Evolutionary conservation across 2,329 filamentous ascomycete species (phyloP), one percentile per base, ranked within the genome.

Genomic region (Verticillium zaregamsianum): DNA sequence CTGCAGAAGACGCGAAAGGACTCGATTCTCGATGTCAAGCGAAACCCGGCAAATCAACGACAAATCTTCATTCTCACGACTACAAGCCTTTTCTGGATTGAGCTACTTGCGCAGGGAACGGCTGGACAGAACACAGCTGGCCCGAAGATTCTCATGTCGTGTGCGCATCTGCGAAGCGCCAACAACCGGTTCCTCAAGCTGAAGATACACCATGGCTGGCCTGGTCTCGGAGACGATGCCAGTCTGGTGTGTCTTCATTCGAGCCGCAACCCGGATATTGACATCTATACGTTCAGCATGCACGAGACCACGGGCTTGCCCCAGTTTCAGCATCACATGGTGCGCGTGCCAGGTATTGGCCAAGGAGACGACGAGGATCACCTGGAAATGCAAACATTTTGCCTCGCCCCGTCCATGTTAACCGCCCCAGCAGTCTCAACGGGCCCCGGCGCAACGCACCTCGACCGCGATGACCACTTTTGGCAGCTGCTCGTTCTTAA

Each of bases 1-100:
- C 65, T 64, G 39, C 66, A 73, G 14, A 69, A 73, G 12, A 62
- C 68, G 6, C 59, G 73, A n/a, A 64, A 59, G 12, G 63, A 68
- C 12, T 63, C 67, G 23, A 82, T 92, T 57, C 70, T 92, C 62
- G 83, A 90, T 67, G 68, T 87, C 1, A 79, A 79, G 64, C 67
- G 72, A 9, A 83, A 83, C 62, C 79, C 80, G 1, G 68, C 72
- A 2, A 74, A 81, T 59, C 73, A 76, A 5, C 75, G 77, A 31
- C 80, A 84, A n/a, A 67, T 86, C 1, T 84, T 87, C 61, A 74
- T 90, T 11, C 73, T 91, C 55, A 91, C 87, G 1, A 80, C 79
- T 14, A 76, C 76, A 0, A 76, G 75, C 32, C 61, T 90, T 0
- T 74, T 81, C 37, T 78, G 83, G 74, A 66, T 86, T n/a, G 75